Evolutionary conservation across 192 early-diverging fungal genomes (phyloP), one percentile per base, ranked within the genome.

Genomic region (Martensiomyces pterosporus): DNA sequence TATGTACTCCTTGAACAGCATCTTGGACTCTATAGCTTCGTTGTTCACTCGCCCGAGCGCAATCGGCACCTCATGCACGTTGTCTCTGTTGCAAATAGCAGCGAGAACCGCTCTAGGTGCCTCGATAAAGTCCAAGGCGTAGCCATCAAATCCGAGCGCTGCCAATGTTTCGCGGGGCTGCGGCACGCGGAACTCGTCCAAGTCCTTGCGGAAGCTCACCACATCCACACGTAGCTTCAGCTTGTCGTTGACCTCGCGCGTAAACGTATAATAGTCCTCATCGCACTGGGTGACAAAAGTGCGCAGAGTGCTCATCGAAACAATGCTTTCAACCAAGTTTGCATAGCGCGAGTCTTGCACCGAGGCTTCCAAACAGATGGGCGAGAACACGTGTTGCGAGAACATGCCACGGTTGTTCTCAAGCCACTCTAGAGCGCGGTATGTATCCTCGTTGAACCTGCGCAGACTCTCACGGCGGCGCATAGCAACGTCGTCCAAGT

Each of bases 241-340:
- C 3, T 57, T 57, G 54, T 93, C 88, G 43, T 83, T 74, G 13
- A 85, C 45, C 46, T 86, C 77, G 9, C 67, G 50, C 5, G 83
- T 83, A 23, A 97, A 73, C 8, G 47, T 45, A 3, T 79, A 44
- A 64, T 97, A 97, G 60, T 97, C 94, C 23, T 76, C 78, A 42
- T 83, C 60, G 18, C 80, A 72, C 57, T 92, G 85, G 24, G 82
- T 82, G 0, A 94, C 82, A 66, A 92, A 93, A 5, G 76, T 86
- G 79, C 92, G 77, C 73, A 52, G 84, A 45, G 54, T 73, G 49
- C 48, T 54, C 37, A 10, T 45, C 12, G 33, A 36, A 29, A 79
- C 56, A 23, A 74, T 44, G 2, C 67, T 50, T 45, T 97, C 94
- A 10, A 97, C 47, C n/a, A 82, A 72, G 21, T 57, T 46, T 1